A percentile compares a stretch with the other conserved stretches of the same genome.
Evolutionary conservation across 2,329 filamentous ascomycete genomes (phyloP).

Genomic region (Fusarium penzigii): DNA sequence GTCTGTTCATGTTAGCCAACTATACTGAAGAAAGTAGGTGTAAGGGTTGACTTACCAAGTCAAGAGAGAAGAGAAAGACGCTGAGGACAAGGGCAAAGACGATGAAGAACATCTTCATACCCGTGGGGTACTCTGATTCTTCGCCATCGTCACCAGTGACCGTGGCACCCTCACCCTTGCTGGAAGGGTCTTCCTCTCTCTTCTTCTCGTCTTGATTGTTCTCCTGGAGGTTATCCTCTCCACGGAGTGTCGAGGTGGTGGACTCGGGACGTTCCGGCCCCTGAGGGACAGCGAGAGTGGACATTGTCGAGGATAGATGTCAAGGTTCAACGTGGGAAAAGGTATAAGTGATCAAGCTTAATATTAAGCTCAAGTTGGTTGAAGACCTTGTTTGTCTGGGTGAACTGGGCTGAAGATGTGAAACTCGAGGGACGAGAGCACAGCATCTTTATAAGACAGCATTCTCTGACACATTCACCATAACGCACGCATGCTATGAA

Average conservation of each 20-base stretch:
- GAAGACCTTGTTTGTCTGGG: slow-evolving; percentile 9
- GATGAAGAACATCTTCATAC: slow-evolving; percentile 43
- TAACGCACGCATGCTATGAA: background rate
- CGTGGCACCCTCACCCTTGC: slow-evolving; percentile 13
- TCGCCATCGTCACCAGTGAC: slow-evolving; percentile 20
- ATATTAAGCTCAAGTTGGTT: slow-evolving; percentile 1
- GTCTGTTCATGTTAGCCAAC: slow-evolving; percentile 37
- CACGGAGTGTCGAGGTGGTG: slow-evolving; percentile 31
- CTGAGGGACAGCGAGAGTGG: slow-evolving; percentile 26
- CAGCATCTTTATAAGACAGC: background rate
- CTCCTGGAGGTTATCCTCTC: slow-evolving; percentile 28
- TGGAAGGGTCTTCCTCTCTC: slow-evolving; percentile 20
- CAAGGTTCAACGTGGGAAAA: background rate
- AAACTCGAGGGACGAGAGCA: background rate
- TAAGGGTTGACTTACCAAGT: slow-evolving; percentile 38
- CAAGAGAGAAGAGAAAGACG: slow-evolving; percentile 52
- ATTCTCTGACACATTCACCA: background rate
- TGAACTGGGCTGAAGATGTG: background rate
- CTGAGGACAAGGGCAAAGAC: slow-evolving; percentile 48
- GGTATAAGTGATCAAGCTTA: slow-evolving; percentile 13
- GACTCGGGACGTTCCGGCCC: slow-evolving; percentile 27
- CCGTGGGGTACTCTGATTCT: slow-evolving; percentile 41
- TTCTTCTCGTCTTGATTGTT: slow-evolving; percentile 25
- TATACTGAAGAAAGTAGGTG: background rate
- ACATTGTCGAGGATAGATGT: slow-evolving; percentile 9